Percentiles rank a stretch among this genome's conserved stretches.
These are phyloP conservation scores for Tricholoma matsutake DNA, from an alignment of 768 basidiomycete genomes.

Conservation along the genomic window DNA sequence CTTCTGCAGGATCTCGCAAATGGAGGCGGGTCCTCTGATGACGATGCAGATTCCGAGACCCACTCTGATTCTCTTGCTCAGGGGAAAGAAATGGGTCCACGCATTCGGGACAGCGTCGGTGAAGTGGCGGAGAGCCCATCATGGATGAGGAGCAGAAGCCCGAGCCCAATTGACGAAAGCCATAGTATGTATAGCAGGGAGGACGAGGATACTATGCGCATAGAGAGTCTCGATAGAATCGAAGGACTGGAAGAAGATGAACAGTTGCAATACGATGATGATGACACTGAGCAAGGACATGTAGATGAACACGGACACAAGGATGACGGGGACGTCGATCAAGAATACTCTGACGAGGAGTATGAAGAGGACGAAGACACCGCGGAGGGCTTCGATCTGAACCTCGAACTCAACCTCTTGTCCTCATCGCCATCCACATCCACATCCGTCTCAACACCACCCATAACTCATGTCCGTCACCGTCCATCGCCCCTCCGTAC, in stretches of 20 bases:
- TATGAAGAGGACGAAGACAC: conserved; percentile 12
- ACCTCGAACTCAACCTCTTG: not conserved
- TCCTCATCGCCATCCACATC: not conserved
- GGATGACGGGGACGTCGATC: not conserved
- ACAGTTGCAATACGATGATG: conserved; percentile 17
- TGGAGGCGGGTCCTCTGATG: conserved; percentile 27
- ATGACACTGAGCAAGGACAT: conserved; percentile 15
- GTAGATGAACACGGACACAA: not conserved
- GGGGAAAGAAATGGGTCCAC: conserved; percentile 6
- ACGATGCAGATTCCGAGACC: conserved; percentile 20
- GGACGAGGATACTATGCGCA: conserved; percentile 23
- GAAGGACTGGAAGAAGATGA: conserved; percentile 12
- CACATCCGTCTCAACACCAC: not conserved
- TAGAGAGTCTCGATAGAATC: conserved; percentile 16
- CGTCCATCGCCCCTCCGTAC: not conserved
- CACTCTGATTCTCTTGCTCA: conserved; percentile 1
- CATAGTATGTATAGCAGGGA: conserved; percentile 6
- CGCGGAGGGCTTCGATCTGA: not conserved
- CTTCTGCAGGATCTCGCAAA: conserved; percentile 51
- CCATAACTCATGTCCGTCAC: not conserved
- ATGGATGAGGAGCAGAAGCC: conserved; percentile 4
- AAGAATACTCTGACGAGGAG: conserved; percentile 1
- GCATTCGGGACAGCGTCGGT: conserved; percentile 8
- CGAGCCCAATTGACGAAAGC: not conserved
- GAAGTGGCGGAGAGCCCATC: conserved; percentile 8